phyloP scores from a whole-genome alignment of 495 filamentous ascomycete genomes.

The Penicillium flavigenum region DNA sequence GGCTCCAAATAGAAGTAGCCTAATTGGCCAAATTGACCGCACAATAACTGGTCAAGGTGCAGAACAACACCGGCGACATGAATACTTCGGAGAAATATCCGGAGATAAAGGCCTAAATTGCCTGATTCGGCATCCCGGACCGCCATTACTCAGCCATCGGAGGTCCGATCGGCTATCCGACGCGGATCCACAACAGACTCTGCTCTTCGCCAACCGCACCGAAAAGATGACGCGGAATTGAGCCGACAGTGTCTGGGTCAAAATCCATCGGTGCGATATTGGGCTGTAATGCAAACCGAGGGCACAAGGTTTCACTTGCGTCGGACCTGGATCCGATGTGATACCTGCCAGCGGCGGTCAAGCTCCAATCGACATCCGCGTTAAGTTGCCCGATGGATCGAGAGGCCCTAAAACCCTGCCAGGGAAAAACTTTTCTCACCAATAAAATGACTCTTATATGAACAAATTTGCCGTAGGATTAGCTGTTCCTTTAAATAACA shows the following conservation, averaged over 20 bases:
- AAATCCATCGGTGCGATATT: conserved; percentile 17
- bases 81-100: conserved; percentile 1
- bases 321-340: conserved; percentile 28
- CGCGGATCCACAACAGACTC: conserved; percentile 17
- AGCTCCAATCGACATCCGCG: conserved; percentile 24
- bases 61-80: neutral
- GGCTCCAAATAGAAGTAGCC: too few species aligned
- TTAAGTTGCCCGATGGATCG: conserved; percentile 23
- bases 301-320: conserved; percentile 4
- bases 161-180: conserved; percentile 31
- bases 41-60: too few species aligned
- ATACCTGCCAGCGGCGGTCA: conserved; percentile 15
- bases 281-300: conserved; percentile 13
- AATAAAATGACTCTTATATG: conserved; percentile 9
- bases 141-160: conserved; percentile 10
- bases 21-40: too few species aligned
- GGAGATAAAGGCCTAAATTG: neutral
- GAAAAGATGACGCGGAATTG: conserved; percentile 21
- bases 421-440: conserved; percentile 8
- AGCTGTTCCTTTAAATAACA: neutral
- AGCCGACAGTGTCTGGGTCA: conserved; percentile 16
- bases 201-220: conserved; percentile 18
- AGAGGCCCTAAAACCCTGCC: conserved; percentile 11
- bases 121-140: neutral
- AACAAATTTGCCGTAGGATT: neutral